Evolutionary conservation across 2,329 filamentous ascomycete genomes (phyloP).

Genomic region (Fusarium sp.): DNA sequence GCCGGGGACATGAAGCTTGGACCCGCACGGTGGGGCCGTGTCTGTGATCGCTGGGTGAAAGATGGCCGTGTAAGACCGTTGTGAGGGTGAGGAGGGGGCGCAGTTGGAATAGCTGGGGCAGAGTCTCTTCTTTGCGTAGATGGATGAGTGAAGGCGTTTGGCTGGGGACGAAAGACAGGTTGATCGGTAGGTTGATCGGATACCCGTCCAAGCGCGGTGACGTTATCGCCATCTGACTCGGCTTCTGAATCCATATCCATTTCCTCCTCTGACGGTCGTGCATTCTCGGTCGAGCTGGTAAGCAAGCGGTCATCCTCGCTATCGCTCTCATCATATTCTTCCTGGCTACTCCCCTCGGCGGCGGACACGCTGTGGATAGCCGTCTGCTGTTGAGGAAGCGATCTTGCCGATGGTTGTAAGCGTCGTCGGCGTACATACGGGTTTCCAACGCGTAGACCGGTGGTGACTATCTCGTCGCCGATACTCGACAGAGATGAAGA

Average conservation of each 20-base stretch:
- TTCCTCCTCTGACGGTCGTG: slow-evolving; percentile 56
- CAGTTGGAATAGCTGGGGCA: slow-evolving; percentile 59
- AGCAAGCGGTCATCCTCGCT: slow-evolving; percentile 84
- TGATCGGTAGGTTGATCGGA: slow-evolving; percentile 67
- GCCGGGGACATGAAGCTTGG: slow-evolving; percentile 80
- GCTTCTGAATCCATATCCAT: slow-evolving; percentile 63
- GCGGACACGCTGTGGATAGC: slow-evolving; percentile 60
- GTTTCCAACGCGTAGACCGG: slow-evolving; percentile 83
- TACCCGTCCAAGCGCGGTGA: slow-evolving; percentile 80
- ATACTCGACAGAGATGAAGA: slow-evolving; percentile 92
- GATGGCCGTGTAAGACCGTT: slow-evolving; percentile 67
- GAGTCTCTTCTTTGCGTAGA: slow-evolving; percentile 65
- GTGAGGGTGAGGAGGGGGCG: slow-evolving; percentile 64
- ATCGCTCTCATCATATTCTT: slow-evolving; percentile 95
- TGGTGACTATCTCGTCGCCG: slow-evolving; percentile 91
- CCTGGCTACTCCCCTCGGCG: slow-evolving; percentile 81
- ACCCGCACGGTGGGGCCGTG: slow-evolving; percentile 61
- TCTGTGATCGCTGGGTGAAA: slow-evolving; percentile 64
- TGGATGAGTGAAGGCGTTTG: slow-evolving; percentile 92
- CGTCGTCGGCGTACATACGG: slow-evolving; percentile 74
- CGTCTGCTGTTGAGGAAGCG: slow-evolving; percentile 58
- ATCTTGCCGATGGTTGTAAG: slow-evolving; percentile 52
- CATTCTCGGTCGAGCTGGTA: slow-evolving; percentile 72
- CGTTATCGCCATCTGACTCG: slow-evolving; percentile 77
- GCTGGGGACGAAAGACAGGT: slow-evolving; percentile 83